Conservation (phyloP, 2,329 filamentous ascomycete genomes). For the Didymella sp. region DNA sequence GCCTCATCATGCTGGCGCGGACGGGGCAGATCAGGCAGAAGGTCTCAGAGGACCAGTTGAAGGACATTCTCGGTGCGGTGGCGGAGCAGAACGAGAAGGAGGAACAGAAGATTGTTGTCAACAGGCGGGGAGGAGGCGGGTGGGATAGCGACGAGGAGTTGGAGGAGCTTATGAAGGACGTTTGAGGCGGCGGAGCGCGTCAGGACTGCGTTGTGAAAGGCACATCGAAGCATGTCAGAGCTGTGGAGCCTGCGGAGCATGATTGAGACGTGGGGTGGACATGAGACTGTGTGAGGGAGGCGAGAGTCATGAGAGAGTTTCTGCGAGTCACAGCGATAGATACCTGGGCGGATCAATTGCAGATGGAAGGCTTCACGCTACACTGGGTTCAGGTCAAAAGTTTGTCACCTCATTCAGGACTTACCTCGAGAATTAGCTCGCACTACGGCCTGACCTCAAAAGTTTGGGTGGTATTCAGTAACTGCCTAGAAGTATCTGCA, state of each 20-base stretch:
- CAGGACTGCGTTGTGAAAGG: background rate
- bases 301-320: background rate
- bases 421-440: too few relatives aligned
- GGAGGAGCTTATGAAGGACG: conserved; percentile 57
- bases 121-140: conserved; percentile 75
- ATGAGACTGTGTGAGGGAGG: background rate
- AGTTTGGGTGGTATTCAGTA: too few relatives aligned
- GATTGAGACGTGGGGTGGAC: background rate
- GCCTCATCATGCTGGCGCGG: conserved; percentile 89
- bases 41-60: conserved; percentile 91
- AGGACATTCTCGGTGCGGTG: conserved; percentile 85
- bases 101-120: conserved; percentile 79
- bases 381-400: too few relatives aligned
- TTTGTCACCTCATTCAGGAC: too few relatives aligned
- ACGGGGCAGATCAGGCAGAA: conserved; percentile 85
- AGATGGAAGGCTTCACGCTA: too few relatives aligned
- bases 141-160: conserved; percentile 84
- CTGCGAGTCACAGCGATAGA: too few relatives aligned
- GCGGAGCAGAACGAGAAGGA: conserved; percentile 73
- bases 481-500: too few relatives aligned
- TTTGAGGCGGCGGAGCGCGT: conserved; percentile 24
- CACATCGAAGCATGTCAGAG: background rate
- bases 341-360: too few relatives aligned
- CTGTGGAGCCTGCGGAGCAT: background rate
- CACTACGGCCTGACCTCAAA: too few relatives aligned